Conservation (phyloP, 2,329 filamentous ascomycete species). For the Zymoseptoria crescenta region DNA sequence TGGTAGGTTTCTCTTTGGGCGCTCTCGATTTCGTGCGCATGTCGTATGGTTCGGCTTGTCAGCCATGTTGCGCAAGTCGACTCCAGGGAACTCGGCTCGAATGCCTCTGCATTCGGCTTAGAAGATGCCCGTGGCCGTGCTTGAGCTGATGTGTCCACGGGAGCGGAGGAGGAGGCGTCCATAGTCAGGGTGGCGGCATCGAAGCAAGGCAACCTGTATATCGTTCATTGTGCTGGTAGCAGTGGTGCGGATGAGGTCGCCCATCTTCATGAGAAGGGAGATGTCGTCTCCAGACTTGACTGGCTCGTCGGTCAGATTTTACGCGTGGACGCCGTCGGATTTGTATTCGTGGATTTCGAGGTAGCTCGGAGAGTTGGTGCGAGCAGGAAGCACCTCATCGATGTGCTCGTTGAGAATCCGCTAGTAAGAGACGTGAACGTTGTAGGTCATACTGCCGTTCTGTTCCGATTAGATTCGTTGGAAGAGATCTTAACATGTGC, state of each 20-base stretch:
- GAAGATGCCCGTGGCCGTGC: neutral
- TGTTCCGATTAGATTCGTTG: constrained; percentile 81
- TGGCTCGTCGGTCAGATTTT: constrained; percentile 87
- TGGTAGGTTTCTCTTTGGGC: too few relatives aligned
- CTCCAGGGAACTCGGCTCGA: neutral
- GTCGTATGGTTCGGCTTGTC: neutral
- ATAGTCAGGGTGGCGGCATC: constrained; percentile 83
- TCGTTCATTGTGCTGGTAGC: constrained; percentile 99
- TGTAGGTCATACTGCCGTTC: constrained; percentile 88
- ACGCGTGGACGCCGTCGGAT: constrained; percentile 90
- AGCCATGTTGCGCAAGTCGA: neutral
- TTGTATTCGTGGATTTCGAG: constrained; percentile 98
- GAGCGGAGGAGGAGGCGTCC: constrained; percentile 91
- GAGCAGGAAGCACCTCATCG: constrained; percentile 77
- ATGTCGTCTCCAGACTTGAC: constrained; percentile 84
- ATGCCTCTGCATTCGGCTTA: neutral
- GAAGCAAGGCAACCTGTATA: constrained; percentile 39
- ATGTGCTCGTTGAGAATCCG: constrained; percentile 99
- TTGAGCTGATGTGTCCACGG: neutral
- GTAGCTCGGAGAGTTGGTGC: constrained; percentile 74
- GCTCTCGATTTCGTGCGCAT: constrained; percentile 29
- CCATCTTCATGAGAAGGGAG: constrained; percentile 79
- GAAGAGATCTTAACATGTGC: constrained; percentile 93
- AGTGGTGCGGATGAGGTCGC: constrained; percentile 77
- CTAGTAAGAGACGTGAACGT: constrained; percentile 95